phyloP scores from a whole-genome alignment of 306 rosid species.

The Pyrus pyrifolia region DNA sequence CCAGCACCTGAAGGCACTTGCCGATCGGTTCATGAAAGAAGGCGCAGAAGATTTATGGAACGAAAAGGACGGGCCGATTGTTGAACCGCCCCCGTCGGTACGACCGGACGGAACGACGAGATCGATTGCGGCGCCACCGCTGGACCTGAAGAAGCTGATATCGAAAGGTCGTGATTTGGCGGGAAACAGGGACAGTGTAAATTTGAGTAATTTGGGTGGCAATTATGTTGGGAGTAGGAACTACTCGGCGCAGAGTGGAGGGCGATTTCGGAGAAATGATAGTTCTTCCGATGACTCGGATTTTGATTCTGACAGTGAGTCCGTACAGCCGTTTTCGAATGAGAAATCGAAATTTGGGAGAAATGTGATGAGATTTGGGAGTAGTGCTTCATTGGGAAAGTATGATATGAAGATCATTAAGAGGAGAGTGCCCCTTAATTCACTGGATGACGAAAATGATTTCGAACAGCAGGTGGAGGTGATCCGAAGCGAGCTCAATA shows the following conservation, averaged over 20 bases:
- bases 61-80: constrained; percentile 55
- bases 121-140: constrained; percentile 22
- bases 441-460: constrained; percentile 35
- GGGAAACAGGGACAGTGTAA: constrained; percentile 4
- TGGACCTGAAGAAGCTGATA: constrained; percentile 31
- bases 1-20: constrained; percentile 62
- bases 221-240: constrained; percentile 29
- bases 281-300: constrained; percentile 27
- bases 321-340: constrained; percentile 12
- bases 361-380: constrained; percentile 40
- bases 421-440: constrained; percentile 46
- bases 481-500: constrained; percentile 49
- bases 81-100: constrained; percentile 9
- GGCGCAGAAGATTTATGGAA: constrained; percentile 91
- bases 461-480: constrained; percentile 54
- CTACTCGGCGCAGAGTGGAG: constrained; percentile 36
- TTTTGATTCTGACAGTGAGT: constrained; percentile 21
- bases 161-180: constrained; percentile 8
- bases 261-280: constrained; percentile 31
- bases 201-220: constrained; percentile 8
- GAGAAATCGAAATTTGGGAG: constrained; percentile 11
- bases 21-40: constrained; percentile 66
- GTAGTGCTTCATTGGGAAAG: constrained; percentile 74
- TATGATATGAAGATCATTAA: constrained; percentile 55
- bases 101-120: neutral